Base-by-base conservation (phyloP, 2,329 filamentous ascomycete genomes). In the Aureobasidium lini region DNA sequence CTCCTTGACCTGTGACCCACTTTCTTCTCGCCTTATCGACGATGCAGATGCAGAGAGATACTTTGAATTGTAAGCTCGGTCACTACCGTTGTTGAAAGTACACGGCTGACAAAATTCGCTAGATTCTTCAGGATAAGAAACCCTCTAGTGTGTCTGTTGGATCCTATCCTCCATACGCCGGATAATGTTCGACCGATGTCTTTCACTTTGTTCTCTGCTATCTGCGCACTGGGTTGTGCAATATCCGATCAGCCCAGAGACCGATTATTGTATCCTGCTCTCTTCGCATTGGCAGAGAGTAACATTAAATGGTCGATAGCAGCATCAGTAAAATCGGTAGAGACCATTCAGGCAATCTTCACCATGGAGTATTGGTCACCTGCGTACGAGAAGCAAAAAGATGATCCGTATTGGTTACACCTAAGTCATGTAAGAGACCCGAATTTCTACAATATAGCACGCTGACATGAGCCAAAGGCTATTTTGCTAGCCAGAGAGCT, bases 221-320 rank as follows among this genome's bases (percentile, higher is more conserved):
- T 56, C 16, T 56, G 52, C 18, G 52, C 52, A 39, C 23, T 56
- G 18, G 52, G 52, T 5, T 56, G 52, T n/a, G 52, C 52, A 2
- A 29, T 56, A 1, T 43, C 52, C 1, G 15, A 56, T 8, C 18
- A 4, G 5, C 39, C 42, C 2, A 29, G 40, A 43, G 52, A 56
- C 13, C 15, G 40, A 13, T 13, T 36, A 9, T 36, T 56, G 16
- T 56, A 56, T 13, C 52, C 52, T 28, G 23, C 39, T 44, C 40
- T 56, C 6, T 29, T 44, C 32, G 52, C 40, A 13, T 16, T 56
- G 36, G 52, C 52, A 10, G 39, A 56, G 7, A 34, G 39, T 13
- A 56, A 56, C 31, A 56, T 56, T 40, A 56, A 31, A 36, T 56
- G 52, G 52, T 56, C 52, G 28, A 56, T 56, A 28, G 52, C 52